Base-by-base conservation (phyloP, 2,329 filamentous ascomycete genomes). In the Phaeosphaeriaceae sp. region DNA sequence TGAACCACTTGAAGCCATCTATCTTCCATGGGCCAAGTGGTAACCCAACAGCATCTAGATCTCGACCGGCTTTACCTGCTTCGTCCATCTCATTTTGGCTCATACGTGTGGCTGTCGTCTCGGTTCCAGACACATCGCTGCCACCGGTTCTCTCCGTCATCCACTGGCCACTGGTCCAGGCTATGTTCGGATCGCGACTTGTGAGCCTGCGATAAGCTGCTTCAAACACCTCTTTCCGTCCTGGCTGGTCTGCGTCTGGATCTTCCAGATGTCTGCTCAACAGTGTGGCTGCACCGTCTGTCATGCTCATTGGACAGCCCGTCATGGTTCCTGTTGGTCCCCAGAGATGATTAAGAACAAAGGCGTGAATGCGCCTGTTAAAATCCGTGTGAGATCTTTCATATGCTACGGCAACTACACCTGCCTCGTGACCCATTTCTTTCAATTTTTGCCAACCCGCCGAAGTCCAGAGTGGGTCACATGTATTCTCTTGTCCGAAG, bases 81-180 rank as follows among this genome's bases (percentile, higher is more conserved):
- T 57, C 56, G 10, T 66, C 66, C n/a, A 78, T 22, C 47, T 72
- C 66, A 15, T 65, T 48, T 2, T 44, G 10, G 7, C 52, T 57
- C 22, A 66, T 53, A 65, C 75, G 25, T 51, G 36, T 53, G 3
- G 88, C 88, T 4, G 85, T 75, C 0, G 89, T 91, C 74, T 92
- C 89, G 0, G 87, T 90, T 40, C 84, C 82, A 3, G 86, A 86
- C 1, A 91, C 88, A 66, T 92, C 89, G 61, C 87, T 90, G 0
- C 89, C 89, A 1, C 89, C 89, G 0, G 83, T 82, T 2, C 89
- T 82, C 66, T 91, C 89, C 0, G 89, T 92, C 89, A 92, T 91
- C 89, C 90, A 92, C 71, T 92, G 89, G 0, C 89, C 89, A 42
- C 85, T 89, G 0, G 89, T 92, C 89, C 89, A 92, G 0, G 86